Base-by-base conservation (phyloP, 139 green algal species). In the Tetraselmis striata region DNA sequence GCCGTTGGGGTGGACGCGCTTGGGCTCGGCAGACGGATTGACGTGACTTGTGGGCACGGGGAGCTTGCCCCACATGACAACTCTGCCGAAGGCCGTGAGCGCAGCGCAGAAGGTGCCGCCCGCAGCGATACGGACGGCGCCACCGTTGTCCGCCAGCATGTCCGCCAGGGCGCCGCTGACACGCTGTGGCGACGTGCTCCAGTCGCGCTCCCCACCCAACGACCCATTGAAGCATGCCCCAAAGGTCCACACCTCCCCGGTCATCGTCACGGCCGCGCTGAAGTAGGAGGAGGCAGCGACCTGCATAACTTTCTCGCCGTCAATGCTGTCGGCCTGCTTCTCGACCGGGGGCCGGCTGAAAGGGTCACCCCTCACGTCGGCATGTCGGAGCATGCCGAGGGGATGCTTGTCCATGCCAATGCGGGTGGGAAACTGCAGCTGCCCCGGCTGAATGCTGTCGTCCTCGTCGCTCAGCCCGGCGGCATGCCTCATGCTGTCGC, bases 11-110 rank as follows among this genome's bases (percentile, higher is more conserved):
- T 67, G 45, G 45, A 5, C 5, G 5, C 45, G 11, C 18, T 67
- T 67, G 45, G 45, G 11, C 45, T 67, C 45, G 18, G 45, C 18
- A 25, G 45, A 67, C 45, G 18, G 5, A 67, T 18, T 67, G 45
- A 32, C 78, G n/a, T 25, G 23, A 5, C 30, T 23, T 76, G 32
- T 24, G 30, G 82, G 29, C 25, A 28, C 30, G n/a, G 31, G 77
- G 2, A 91, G 75, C 80, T 90, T 87, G 29, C 91, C 91, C 91
- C 92, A 95, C 30, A 95, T 58, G 2, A 95, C 79, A 77, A 95
- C 88, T 0, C 79, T 75, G 2, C 91, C 90, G 2, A 59, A 24
- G 0, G 59, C 78, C 2, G 90, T 94, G 0, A 95, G 81, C 25
- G 85, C 85, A 23, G 86, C 81, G 79, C 81, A 90, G 83, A 94